Evolutionary conservation across 78 protist genomes (phyloP).

Genomic region (Acrasis kona): DNA sequence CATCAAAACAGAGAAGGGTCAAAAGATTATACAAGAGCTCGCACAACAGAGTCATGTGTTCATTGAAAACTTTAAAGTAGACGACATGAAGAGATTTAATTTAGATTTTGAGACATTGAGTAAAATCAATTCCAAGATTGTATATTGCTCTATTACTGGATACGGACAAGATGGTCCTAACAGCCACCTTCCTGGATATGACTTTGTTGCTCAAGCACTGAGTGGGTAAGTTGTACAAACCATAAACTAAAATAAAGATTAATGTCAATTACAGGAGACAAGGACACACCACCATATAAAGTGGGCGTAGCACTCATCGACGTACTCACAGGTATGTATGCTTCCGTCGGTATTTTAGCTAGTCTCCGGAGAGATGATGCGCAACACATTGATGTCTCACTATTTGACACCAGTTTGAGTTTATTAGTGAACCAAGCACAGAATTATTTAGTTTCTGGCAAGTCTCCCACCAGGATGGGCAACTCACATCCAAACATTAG

Average conservation of each 20-base stretch:
- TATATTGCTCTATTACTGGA: constrained; percentile 12
- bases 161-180: not conserved
- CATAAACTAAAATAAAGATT: not conserved
- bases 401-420: not conserved
- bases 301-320: not conserved
- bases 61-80: not conserved
- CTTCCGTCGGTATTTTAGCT: not conserved
- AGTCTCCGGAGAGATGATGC: not conserved
- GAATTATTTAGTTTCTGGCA: not conserved
- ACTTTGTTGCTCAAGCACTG: not conserved
- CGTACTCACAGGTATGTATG: constrained; percentile 7
- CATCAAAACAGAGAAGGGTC: not conserved
- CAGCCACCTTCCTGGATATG: not conserved
- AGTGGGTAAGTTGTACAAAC: not conserved
- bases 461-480: not conserved
- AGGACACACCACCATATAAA: not conserved
- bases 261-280: not conserved
- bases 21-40: not conserved
- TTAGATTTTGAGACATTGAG: not conserved
- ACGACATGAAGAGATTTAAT: not conserved
- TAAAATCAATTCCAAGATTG: not conserved
- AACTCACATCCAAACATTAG: not conserved
- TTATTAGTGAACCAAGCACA: not conserved
- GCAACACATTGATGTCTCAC: not conserved
- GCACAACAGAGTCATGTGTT: not conserved